These are phyloP conservation scores for Cymbidium sinense DNA, from an alignment of 106 monocot species.

Conservation along the genomic window DNA sequence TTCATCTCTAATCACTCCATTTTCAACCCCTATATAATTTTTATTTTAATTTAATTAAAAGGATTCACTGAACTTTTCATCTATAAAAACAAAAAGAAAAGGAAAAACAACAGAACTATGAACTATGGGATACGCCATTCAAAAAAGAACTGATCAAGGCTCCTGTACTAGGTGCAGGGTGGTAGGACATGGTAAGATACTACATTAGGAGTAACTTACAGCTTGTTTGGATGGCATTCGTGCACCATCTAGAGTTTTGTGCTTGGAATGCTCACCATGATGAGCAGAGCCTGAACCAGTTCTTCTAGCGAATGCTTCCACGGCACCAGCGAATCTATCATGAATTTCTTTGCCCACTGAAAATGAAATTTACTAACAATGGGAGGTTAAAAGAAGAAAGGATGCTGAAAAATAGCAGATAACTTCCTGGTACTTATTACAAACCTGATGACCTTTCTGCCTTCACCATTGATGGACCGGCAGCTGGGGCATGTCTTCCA, in stretches of 20 bases:
- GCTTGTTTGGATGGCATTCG: constrained; percentile 28
- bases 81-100: background rate
- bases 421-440: background rate
- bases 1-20: background rate
- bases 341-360: constrained; percentile 34
- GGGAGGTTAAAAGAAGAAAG: background rate
- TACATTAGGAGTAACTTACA: constrained; percentile 17
- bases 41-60: background rate
- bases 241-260: constrained; percentile 36
- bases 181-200: background rate
- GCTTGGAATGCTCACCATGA: constrained; percentile 38
- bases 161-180: background rate
- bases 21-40: background rate
- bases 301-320: constrained; percentile 60
- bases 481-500: constrained; percentile 30
- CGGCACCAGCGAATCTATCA: constrained; percentile 49
- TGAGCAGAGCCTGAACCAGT: constrained; percentile 42
- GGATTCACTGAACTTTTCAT: background rate
- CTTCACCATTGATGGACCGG: constrained; percentile 33
- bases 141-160: background rate
- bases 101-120: background rate
- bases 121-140: background rate
- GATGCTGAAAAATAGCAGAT: background rate
- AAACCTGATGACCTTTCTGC: constrained; percentile 49
- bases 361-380: background rate